phyloP scores from a whole-genome alignment of 2,329 filamentous ascomycete genomes.

The Diaporthe humulicola region DNA sequence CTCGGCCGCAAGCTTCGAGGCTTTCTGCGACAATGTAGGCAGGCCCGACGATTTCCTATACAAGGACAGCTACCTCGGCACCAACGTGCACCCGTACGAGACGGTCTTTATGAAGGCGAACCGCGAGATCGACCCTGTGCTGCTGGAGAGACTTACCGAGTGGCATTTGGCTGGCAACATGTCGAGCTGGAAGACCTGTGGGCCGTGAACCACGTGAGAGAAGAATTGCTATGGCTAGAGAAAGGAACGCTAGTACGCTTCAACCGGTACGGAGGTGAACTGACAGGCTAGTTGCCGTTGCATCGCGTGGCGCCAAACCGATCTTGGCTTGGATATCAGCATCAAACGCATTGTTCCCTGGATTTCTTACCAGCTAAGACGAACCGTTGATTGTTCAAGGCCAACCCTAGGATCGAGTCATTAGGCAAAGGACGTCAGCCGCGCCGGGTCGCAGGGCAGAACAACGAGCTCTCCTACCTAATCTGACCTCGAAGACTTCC shows the following conservation, averaged over 20 bases:
- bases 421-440: not conserved
- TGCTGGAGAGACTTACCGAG: constrained; percentile 48
- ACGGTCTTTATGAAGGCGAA: constrained; percentile 54
- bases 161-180: constrained; percentile 46
- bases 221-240: no score
- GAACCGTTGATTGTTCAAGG: no score
- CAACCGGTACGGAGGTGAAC: not conserved
- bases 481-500: no score
- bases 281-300: no score
- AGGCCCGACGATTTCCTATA: constrained; percentile 45
- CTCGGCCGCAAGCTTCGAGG: constrained; percentile 28
- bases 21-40: constrained; percentile 34
- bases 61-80: constrained; percentile 47
- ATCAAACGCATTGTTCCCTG: not conserved
- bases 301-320: not conserved
- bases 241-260: not conserved
- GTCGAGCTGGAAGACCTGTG: constrained; percentile 47
- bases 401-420: not conserved
- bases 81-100: constrained; percentile 54
- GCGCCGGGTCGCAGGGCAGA: not conserved
- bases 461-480: not conserved
- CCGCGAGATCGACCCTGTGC: constrained; percentile 46
- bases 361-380: not conserved
- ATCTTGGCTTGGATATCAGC: not conserved
- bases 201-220: not conserved